These are phyloP conservation scores for Loxodes magnus DNA, from an alignment of 73 alveolate species.

Conservation along the genomic window DNA sequence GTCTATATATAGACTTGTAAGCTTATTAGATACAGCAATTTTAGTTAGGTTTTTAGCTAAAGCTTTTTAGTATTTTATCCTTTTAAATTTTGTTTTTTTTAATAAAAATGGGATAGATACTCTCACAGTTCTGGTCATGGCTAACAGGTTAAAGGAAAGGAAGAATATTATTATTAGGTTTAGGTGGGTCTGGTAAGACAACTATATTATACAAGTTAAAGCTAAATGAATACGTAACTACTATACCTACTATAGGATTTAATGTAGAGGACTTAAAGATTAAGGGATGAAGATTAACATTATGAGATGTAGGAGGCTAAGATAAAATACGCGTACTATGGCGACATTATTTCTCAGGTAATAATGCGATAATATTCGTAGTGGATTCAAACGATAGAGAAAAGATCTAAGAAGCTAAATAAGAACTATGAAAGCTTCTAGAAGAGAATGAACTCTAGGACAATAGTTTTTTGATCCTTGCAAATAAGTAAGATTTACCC, in stretches of 20 bases:
- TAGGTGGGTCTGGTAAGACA: too few relatives aligned
- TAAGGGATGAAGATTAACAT: slow-evolving; percentile 58
- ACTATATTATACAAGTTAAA: too few relatives aligned
- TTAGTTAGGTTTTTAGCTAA: too few relatives aligned
- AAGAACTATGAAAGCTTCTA: slow-evolving; percentile 73
- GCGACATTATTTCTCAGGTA: slow-evolving; percentile 92
- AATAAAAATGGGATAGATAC: too few relatives aligned
- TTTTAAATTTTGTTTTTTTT: too few relatives aligned
- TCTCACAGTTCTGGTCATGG: too few relatives aligned
- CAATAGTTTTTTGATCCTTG: slow-evolving; percentile 81
- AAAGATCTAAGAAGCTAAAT: slow-evolving; percentile 85
- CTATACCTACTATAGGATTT: slow-evolving; percentile 88
- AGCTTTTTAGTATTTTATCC: too few relatives aligned
- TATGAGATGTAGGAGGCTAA: slow-evolving; percentile 96
- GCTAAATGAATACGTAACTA: too few relatives aligned
- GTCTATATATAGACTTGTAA: too few relatives aligned
- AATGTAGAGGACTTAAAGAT: slow-evolving; percentile 79
- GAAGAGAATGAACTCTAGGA: slow-evolving; percentile 88
- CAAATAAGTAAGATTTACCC: slow-evolving; percentile 93
- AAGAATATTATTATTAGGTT: too few relatives aligned
- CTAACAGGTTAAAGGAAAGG: too few relatives aligned
- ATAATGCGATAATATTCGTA: slow-evolving; percentile 92
- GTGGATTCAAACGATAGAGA: slow-evolving; percentile 93
- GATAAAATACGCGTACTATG: slow-evolving; percentile 88
- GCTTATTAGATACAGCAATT: too few relatives aligned